Base-by-base conservation (phyloP, 805 yeast species). In the Candida krabiensis region DNA sequence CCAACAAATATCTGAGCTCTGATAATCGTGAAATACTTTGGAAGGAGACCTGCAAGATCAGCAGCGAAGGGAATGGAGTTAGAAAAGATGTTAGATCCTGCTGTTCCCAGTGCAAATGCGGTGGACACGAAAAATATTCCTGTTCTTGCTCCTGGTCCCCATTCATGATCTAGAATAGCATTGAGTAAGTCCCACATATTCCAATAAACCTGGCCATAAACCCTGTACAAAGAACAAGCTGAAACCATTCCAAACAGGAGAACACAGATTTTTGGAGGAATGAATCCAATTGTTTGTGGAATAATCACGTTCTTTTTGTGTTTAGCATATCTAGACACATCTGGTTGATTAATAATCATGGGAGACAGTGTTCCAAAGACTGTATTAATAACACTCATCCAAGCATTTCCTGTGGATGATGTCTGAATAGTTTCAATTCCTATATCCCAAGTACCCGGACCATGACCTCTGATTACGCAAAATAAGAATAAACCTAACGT, bases 81-180 rank as follows among this genome's bases (percentile, higher is more conserved):
- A 14, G 55, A 58, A 39, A 55, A 53, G 13, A 53, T 52, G 34
- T 55, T 54, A 6, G 61, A 54, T 30, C 58, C 58, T 19, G 56
- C 56, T 12, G 61, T 54, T n/a, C 54, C 59, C 19, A 47, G 24
- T 7, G 43, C 47, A 25, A 42, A 44, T 8, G 46, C 28, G 4
- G 40, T 33, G 13, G 49, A 35, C 15, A 47, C 50, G 30, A 54
- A 52, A 43, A 44, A 56, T 19, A 54, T 30, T 23, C 58, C 58
- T 4, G 58, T 42, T 43, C 59, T 49, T 4, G 49, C 53, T 21
- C 58, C 58, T 11, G 61, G 41, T 12, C 38, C 28, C 57, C 58
- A 56, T 26, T 52, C 52, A 26, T 52, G 35, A 25, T 56, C 59
- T 6, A 55, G 38, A 30, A 56, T 55, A 11, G 56, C 60, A n/a